Conservation (phyloP, 805 yeast species). For the Jamesozyma piceae region DNA sequence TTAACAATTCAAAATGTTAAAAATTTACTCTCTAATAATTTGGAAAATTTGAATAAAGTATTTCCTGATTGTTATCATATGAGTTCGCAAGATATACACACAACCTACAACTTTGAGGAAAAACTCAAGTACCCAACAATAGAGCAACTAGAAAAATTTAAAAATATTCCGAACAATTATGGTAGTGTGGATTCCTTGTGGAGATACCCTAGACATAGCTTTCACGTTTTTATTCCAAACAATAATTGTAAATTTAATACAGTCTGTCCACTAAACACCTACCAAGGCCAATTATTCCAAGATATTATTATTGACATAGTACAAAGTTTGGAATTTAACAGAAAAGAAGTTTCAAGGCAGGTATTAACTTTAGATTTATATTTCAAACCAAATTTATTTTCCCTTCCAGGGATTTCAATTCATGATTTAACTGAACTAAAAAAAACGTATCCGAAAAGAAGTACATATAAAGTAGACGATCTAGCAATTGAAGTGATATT, state of each 20-base stretch:
- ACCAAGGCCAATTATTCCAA: slow-evolving; percentile 44
- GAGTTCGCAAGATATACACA: neutral
- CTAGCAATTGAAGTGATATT: slow-evolving; percentile 69
- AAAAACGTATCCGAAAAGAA: slow-evolving; percentile 28
- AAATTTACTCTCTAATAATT: slow-evolving; percentile 28
- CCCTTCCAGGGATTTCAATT: slow-evolving; percentile 59
- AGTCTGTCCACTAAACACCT: slow-evolving; percentile 40
- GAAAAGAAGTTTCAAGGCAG: slow-evolving; percentile 72
- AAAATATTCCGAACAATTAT: slow-evolving; percentile 23
- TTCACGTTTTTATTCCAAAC: slow-evolving; percentile 44
- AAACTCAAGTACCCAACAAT: slow-evolving; percentile 23
- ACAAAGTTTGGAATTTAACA: slow-evolving; percentile 72
- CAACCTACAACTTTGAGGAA: slow-evolving; percentile 7
- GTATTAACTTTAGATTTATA: slow-evolving; percentile 60
- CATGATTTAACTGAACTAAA: slow-evolving; percentile 44
- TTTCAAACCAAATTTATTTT: slow-evolving; percentile 50
- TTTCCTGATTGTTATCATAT: slow-evolving; percentile 31
- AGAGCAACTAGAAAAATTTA: slow-evolving; percentile 22
- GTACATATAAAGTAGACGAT: slow-evolving; percentile 85
- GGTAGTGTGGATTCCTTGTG: slow-evolving; percentile 52
- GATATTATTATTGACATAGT: slow-evolving; percentile 66
- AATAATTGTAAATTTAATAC: slow-evolving; percentile 46
- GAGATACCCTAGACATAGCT: slow-evolving; percentile 46
- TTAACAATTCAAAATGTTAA: slow-evolving; percentile 43
- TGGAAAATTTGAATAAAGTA: slow-evolving; percentile 28